Conservation (phyloP, 805 yeast genomes). For the Scheffersomyces stipitis region DNA sequence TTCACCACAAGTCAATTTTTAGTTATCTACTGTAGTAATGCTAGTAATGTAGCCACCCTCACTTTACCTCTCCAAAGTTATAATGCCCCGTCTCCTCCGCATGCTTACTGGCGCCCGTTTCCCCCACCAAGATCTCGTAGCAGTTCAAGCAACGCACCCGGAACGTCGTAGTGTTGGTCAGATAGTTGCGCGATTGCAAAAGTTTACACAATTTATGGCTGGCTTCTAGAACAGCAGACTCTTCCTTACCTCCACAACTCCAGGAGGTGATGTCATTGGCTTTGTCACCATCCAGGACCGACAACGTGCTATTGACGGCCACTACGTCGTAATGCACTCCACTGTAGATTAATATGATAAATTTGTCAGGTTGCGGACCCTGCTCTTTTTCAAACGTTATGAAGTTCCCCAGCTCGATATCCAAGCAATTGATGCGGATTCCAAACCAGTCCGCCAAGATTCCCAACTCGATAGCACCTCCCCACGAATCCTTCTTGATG, state of each 20-base stretch:
- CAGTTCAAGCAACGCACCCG: conserved; percentile 60
- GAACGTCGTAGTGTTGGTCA: conserved; percentile 65
- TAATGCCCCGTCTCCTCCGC: conserved; percentile 62
- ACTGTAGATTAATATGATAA: conserved; percentile 57
- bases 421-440: conserved; percentile 58
- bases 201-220: conserved; percentile 39
- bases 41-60: no score
- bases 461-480: conserved; percentile 77
- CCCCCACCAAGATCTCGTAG: conserved; percentile 53
- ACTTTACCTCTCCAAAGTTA: conserved; percentile 58
- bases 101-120: conserved; percentile 62
- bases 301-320: conserved; percentile 30
- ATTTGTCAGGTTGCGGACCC: conserved; percentile 35
- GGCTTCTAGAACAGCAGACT: conserved; percentile 34
- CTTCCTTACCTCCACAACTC: conserved; percentile 28
- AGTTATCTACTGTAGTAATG: no score
- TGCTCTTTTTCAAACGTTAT: conserved; percentile 47
- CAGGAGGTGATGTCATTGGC: conserved; percentile 44
- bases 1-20: no score
- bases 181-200: conserved; percentile 53
- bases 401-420: conserved; percentile 58
- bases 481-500: conserved; percentile 62
- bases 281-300: conserved; percentile 20
- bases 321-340: conserved; percentile 76
- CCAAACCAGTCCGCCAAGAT: conserved; percentile 55